phyloP scores from a whole-genome alignment of 208 protist genomes.

The Leishmania aethiopica region DNA sequence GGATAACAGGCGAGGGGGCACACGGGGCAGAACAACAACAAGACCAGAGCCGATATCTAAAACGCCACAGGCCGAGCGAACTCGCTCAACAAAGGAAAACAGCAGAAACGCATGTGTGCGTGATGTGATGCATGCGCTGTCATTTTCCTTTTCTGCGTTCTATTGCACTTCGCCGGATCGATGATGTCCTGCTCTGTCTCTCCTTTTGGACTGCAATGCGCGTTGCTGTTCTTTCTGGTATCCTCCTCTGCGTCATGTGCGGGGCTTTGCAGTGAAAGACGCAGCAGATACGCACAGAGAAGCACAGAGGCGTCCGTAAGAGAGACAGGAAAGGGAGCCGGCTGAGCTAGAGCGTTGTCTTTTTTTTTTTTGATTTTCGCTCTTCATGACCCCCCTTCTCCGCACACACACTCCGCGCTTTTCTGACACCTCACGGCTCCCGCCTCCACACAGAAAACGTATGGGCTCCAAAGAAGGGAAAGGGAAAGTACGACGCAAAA shows the following conservation, averaged over 20 bases:
- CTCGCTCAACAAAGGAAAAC: too few species aligned
- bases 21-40: not conserved
- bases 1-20: not conserved
- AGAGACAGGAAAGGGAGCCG: not conserved
- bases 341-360: not conserved
- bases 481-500: not conserved
- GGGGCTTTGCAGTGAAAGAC: not conserved
- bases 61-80: not conserved
- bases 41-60: not conserved
- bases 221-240: not conserved
- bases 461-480: not conserved
- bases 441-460: not conserved
- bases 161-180: not conserved
- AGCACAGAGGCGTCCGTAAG: not conserved
- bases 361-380: not conserved
- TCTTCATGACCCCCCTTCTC: too few species aligned
- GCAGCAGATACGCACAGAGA: not conserved
- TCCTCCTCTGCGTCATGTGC: not conserved
- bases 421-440: not conserved
- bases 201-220: not conserved
- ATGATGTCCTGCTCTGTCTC: not conserved
- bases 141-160: not conserved
- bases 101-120: too few species aligned
- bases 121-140: not conserved
- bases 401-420: too few species aligned